phyloP scores from a whole-genome alignment of 1,284 basidiomycete species.

The Coriolopsis trogii region DNA sequence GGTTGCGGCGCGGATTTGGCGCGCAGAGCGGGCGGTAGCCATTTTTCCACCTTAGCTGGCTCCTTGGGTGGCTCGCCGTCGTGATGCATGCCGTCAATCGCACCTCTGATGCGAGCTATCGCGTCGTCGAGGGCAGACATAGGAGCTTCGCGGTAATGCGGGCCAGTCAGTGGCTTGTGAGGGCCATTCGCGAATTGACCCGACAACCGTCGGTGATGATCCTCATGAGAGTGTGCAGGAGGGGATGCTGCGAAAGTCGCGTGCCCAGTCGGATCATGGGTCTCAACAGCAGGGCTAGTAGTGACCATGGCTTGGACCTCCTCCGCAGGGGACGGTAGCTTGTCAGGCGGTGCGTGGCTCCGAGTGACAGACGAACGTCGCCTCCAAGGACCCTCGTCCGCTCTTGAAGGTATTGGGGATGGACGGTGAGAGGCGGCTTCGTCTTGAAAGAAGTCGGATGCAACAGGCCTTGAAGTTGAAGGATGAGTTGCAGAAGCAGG shows the following conservation, averaged over 20 bases:
- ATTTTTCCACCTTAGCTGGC: slow-evolving; percentile 35
- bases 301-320: too few relatives aligned
- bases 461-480: slow-evolving; percentile 54
- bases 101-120: slow-evolving; percentile 89
- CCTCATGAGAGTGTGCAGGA: too few relatives aligned
- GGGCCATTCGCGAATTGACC: slow-evolving; percentile 18
- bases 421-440: slow-evolving; percentile 20
- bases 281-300: too few relatives aligned
- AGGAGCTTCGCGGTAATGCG: slow-evolving; percentile 63
- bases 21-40: slow-evolving; percentile 64
- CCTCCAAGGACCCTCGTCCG: slow-evolving; percentile 48
- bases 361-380: slow-evolving; percentile 24
- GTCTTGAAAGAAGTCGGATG: slow-evolving; percentile 72
- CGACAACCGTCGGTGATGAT: slow-evolving; percentile 16
- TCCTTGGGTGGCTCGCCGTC: slow-evolving; percentile 24
- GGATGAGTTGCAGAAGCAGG: slow-evolving; percentile 18
- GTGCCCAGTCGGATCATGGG: too few relatives aligned
- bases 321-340: background rate
- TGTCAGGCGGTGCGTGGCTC: background rate
- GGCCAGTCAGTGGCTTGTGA: slow-evolving; percentile 33
- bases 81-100: slow-evolving; percentile 71
- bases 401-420: slow-evolving; percentile 27
- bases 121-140: slow-evolving; percentile 82
- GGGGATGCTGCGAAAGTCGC: too few relatives aligned
- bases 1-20: slow-evolving; percentile 35